Base-by-base conservation (phyloP, 306 rosid genomes). In the Castanea crenata region DNA sequence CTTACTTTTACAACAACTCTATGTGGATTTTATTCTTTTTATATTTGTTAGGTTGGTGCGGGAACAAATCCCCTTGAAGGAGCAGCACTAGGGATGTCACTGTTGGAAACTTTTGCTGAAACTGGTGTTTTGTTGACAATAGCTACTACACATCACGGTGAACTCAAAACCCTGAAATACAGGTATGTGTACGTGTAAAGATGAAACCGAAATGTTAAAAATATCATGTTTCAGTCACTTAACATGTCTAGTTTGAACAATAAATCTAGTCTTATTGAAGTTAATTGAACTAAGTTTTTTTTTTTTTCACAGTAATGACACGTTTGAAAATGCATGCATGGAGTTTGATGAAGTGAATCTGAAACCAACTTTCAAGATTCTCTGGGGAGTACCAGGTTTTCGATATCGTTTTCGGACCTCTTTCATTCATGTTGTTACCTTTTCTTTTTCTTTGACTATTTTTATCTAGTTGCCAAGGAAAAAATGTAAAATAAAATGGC, bases 21-120 rank as follows among this genome's bases (percentile, higher is more conserved):
- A 12, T 31, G 79, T 44, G 46, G 54, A 73, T 80, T 13, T 31
- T 64, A 61, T 46, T 69, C 23, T 63, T 81, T 74, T 74, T 84
- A 73, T 75, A 54, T 83, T 78, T 85, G 32, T 83, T 84, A 95
- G 99, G 99, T 95, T 84, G 99, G 98, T 71, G 94, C 97, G 71
- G 99, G 99, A 82, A 95, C 98, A 78, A 95, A 95, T 80, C 99
- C 99, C 56, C 89, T 92, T 61, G 99, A 92, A 88, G 98, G 99
- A 89, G 98, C 99, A 51, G 99, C 98, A 29, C 90, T 95, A 61
- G 99, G 97, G 76, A 89, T 92, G 97, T 87, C 99, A 32, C 65
- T 95, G 34, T 82, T 95, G 85, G 98, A 95, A 89, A 90, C 95
- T 61, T 90, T 95, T 83, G 93, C 98, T 64, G 82, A 91, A 75